Conservation (phyloP, 1,284 basidiomycete genomes). For the Marasmius oreades region DNA sequence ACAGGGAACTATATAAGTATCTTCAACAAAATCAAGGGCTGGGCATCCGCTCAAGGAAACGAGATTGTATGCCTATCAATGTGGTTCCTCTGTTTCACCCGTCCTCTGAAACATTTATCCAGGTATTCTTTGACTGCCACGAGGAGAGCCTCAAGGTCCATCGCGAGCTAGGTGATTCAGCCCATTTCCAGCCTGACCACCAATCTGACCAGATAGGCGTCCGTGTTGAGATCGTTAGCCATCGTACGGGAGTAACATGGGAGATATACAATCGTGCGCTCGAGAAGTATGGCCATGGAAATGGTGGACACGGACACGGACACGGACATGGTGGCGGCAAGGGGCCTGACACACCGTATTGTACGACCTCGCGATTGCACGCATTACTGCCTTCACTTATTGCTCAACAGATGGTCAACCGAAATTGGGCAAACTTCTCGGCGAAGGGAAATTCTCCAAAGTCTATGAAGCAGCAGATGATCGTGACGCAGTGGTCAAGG, state of each 20-base stretch:
- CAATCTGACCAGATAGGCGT: neutral
- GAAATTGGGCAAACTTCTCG: slow-evolving; percentile 3
- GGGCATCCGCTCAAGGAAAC: neutral
- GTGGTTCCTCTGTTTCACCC: neutral
- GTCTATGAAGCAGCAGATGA: slow-evolving; percentile 5
- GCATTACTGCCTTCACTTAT: neutral
- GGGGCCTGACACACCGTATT: neutral
- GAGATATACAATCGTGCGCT: neutral
- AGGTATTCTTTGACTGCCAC: neutral
- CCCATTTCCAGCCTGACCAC: neutral
- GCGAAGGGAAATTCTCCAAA: slow-evolving; percentile 1
- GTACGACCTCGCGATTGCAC: neutral
- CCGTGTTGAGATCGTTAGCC: neutral
- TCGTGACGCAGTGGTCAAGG: neutral
- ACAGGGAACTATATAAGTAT: neutral
- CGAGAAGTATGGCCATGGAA: neutral
- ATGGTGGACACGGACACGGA: neutral
- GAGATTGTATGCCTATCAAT: neutral
- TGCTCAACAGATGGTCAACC: neutral
- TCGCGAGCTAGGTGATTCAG: neutral
- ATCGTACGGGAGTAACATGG: neutral
- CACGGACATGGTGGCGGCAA: no score
- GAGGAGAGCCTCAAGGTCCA: neutral
- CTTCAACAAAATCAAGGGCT: neutral
- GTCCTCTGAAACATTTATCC: neutral